A percentile compares a stretch with the other conserved stretches of the same genome.
These are phyloP conservation scores for Cynara cardunculus DNA, from an alignment of 129 eudicot species.

Conservation along the genomic window DNA sequence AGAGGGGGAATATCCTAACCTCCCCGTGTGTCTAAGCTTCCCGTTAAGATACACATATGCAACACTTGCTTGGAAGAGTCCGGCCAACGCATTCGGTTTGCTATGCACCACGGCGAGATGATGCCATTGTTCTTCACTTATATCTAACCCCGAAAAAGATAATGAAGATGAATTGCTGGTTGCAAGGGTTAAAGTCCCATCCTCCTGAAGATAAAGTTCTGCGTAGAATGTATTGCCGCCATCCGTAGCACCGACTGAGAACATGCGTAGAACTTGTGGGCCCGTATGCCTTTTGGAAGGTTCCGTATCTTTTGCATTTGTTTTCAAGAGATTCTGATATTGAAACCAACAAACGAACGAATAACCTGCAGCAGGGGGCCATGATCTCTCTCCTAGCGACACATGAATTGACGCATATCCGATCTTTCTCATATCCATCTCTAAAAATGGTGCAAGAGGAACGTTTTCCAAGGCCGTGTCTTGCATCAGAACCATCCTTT, in stretches of 20 bases:
- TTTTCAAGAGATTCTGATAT: slow-evolving; percentile 56
- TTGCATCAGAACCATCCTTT: slow-evolving; percentile 68
- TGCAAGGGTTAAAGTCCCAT: slow-evolving; percentile 81
- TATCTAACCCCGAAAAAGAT: slow-evolving; percentile 78
- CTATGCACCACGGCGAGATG: slow-evolving; percentile 96
- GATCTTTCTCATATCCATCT: slow-evolving; percentile 91
- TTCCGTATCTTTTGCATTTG: slow-evolving; percentile 52
- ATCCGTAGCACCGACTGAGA: slow-evolving; percentile 84
- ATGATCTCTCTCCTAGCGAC: slow-evolving; percentile 94
- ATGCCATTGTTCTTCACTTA: slow-evolving; percentile 95
- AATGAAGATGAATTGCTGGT: slow-evolving; percentile 91
- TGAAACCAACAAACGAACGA: slow-evolving; percentile 99
- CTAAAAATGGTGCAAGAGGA: slow-evolving; percentile 87
- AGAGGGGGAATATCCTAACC: slow-evolving; percentile 95
- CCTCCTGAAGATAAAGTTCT: slow-evolving; percentile 84
- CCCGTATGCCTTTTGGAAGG: slow-evolving; percentile 32
- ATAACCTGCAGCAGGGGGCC: slow-evolving; percentile 99
- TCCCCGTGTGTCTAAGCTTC: slow-evolving; percentile 87
- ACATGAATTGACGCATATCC: slow-evolving; percentile 93
- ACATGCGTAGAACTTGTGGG: slow-evolving; percentile 57
- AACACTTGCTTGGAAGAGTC: slow-evolving; percentile 90
- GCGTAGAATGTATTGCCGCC: slow-evolving; percentile 67
- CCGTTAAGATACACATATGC: slow-evolving; percentile 93
- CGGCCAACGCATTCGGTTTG: slow-evolving; percentile 99
- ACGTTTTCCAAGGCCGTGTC: slow-evolving; percentile 64